Percentiles rank a stretch among this genome's conserved stretches.
phyloP scores from a whole-genome alignment of 2,329 filamentous ascomycete species.

The Aspergillus felis region DNA sequence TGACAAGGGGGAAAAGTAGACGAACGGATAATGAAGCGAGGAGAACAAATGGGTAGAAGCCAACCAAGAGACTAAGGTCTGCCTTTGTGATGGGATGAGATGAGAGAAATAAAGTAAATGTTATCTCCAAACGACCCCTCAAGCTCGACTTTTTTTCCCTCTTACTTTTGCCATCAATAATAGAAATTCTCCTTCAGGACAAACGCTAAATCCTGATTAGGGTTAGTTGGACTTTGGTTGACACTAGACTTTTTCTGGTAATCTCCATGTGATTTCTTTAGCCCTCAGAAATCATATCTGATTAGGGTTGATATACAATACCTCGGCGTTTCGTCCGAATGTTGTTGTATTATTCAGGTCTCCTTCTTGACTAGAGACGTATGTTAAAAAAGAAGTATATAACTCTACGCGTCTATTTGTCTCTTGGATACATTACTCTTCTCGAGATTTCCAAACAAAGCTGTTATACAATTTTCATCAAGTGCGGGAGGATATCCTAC shows the following conservation, averaged over 20 bases:
- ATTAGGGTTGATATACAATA: constrained; percentile 21
- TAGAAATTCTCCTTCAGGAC: constrained; percentile 24
- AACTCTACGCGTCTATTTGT: neutral
- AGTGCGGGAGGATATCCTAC: neutral
- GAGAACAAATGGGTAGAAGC: neutral
- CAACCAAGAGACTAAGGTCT: neutral
- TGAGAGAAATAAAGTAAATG: constrained; percentile 8
- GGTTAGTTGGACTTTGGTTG: constrained; percentile 4
- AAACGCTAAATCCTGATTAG: constrained; percentile 9
- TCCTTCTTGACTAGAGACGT: neutral
- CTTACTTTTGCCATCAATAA: constrained; percentile 22
- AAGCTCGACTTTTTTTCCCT: constrained; percentile 24
- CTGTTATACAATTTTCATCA: neutral
- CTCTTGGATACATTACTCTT: neutral
- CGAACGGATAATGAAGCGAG: neutral
- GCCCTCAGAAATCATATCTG: constrained; percentile 12
- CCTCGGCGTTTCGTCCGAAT: neutral
- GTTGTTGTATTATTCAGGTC: neutral
- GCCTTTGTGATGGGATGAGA: neutral
- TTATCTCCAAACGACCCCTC: constrained; percentile 12
- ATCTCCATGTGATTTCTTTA: constrained; percentile 20
- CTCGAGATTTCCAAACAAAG: neutral
- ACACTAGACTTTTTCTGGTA: constrained; percentile 14
- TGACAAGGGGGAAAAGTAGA: neutral
- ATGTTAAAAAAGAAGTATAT: neutral